These are phyloP conservation scores for Rhizopus sp. DNA, from an alignment of 371 early-diverging fungal species.

Conservation along the genomic window DNA sequence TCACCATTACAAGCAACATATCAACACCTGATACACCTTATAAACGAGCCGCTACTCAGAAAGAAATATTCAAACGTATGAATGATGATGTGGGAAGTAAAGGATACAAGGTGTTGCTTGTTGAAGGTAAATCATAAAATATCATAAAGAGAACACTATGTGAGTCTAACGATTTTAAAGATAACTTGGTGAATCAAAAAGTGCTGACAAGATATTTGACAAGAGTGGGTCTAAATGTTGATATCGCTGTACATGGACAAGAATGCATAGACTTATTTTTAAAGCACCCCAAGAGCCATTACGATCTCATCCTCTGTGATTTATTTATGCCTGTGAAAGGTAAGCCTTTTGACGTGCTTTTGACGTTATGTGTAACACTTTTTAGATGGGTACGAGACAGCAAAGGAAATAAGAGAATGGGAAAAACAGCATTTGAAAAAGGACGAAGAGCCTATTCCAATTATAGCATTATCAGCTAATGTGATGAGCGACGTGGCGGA, in stretches of 20 bases:
- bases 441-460: conserved; percentile 48
- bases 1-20: conserved; percentile 9
- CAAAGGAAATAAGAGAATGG: conserved; percentile 61
- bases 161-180: conserved; percentile 15
- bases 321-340: conserved; percentile 70
- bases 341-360: conserved; percentile 18
- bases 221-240: conserved; percentile 52
- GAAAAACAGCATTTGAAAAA: conserved; percentile 40
- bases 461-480: conserved; percentile 67
- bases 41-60: conserved; percentile 53
- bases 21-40: conserved; percentile 48
- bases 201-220: conserved; percentile 55
- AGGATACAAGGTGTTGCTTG: conserved; percentile 51
- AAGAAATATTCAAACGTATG: conserved; percentile 59
- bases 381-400: conserved; percentile 64
- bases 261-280: conserved; percentile 53
- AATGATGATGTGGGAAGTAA: conserved; percentile 53
- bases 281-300: conserved; percentile 46
- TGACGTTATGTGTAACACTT: not conserved
- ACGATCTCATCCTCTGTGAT: conserved; percentile 61
- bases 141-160: not conserved
- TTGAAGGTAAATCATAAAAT: conserved; percentile 45
- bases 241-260: conserved; percentile 58
- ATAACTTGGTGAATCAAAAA: conserved; percentile 66
- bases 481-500: conserved; percentile 66